Evolutionary conservation across 1,284 basidiomycete species (phyloP).

Genomic region (Meira miltonrushii): DNA sequence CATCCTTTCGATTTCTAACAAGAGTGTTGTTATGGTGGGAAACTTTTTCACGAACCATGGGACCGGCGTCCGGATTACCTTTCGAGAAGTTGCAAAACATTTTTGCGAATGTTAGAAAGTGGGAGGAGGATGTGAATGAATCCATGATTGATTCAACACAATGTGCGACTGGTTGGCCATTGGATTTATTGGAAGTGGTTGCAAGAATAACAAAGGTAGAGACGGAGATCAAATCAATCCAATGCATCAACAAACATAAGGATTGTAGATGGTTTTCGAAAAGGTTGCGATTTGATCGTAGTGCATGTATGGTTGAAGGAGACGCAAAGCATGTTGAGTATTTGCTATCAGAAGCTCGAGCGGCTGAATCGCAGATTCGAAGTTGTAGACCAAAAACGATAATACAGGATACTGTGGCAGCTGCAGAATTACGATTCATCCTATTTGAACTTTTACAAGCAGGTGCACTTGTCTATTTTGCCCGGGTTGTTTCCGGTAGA

Average conservation of each 20-base stretch:
- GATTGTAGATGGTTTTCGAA: too few relatives aligned
- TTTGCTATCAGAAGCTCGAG: too few relatives aligned
- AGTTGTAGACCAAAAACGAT: not conserved
- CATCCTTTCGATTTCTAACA: constrained; percentile 1
- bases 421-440: not conserved
- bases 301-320: too few relatives aligned
- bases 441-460: not conserved
- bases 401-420: not conserved
- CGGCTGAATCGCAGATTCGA: not conserved
- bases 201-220: not conserved
- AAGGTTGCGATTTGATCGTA: too few relatives aligned
- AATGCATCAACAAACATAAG: too few relatives aligned
- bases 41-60: not conserved
- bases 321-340: too few relatives aligned
- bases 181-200: constrained; percentile 1
- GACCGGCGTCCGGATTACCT: not conserved
- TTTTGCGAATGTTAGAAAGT: not conserved
- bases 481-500: not conserved
- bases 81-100: not conserved
- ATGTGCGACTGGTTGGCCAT: constrained; percentile 2
- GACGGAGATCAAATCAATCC: too few relatives aligned
- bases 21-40: constrained; percentile 1
- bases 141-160: not conserved
- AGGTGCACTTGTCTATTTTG: not conserved
- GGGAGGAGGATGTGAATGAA: not conserved